These are phyloP conservation scores for Cyclotella sp. DNA, from an alignment of 108 stramenopile genomes.

Conservation along the genomic window DNA sequence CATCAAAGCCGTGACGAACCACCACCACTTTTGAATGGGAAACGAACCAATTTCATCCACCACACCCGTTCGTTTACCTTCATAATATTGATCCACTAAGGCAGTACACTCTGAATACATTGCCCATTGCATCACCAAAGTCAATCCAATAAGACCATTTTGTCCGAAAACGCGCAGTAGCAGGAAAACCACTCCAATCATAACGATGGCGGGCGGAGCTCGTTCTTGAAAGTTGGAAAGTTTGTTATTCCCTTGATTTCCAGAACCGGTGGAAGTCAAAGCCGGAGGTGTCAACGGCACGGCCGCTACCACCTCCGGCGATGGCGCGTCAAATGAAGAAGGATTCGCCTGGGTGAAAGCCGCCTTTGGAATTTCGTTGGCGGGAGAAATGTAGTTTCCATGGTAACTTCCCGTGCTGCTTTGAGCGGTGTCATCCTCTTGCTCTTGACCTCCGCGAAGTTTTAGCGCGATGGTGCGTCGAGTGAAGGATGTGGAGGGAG, in stretches of 20 bases:
- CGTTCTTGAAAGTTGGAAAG: constrained; percentile 58
- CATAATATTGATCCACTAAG: constrained; percentile 47
- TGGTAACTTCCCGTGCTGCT: constrained; percentile 36
- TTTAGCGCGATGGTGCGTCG: neutral
- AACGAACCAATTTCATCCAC: constrained; percentile 24
- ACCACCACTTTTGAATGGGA: constrained; percentile 69
- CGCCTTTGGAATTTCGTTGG: constrained; percentile 28
- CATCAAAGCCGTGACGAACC: constrained; percentile 64
- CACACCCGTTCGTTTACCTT: constrained; percentile 5
- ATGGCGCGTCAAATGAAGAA: constrained; percentile 4
- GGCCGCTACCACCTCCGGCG: neutral
- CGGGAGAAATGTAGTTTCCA: constrained; percentile 40
- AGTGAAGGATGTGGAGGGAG: neutral
- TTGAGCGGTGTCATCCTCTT: neutral
- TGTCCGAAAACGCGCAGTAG: constrained; percentile 38
- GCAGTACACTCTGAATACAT: constrained; percentile 63
- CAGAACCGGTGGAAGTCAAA: neutral
- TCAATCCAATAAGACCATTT: constrained; percentile 64
- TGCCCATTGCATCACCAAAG: constrained; percentile 54
- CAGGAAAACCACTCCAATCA: constrained; percentile 54
- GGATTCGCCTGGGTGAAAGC: neutral
- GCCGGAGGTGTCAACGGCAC: constrained; percentile 1
- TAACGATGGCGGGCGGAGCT: constrained; percentile 58
- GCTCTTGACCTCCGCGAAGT: constrained; percentile 48
- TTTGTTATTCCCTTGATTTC: constrained; percentile 23